Percentiles rank a stretch among this genome's conserved stretches.
These are phyloP conservation scores for Lentinula raphanica DNA, from an alignment of 768 basidiomycete species.

Conservation along the genomic window DNA sequence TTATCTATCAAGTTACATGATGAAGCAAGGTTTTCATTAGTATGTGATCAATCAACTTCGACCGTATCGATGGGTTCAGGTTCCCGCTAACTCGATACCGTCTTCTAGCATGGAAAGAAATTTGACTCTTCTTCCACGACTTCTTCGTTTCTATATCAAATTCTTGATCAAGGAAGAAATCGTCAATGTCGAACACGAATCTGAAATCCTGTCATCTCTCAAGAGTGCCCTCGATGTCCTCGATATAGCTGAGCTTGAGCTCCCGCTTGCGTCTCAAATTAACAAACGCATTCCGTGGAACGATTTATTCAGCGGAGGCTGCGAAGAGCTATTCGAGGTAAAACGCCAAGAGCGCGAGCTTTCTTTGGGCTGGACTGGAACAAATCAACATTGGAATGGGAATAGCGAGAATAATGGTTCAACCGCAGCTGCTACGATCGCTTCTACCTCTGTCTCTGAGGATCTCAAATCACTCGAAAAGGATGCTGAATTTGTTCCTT, in stretches of 20 bases:
- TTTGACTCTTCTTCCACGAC: constrained; percentile 44
- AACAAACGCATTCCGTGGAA: constrained; percentile 43
- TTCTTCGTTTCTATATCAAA: constrained; percentile 55
- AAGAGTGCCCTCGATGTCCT: constrained; percentile 40
- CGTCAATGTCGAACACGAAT: constrained; percentile 20
- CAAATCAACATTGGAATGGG: not conserved
- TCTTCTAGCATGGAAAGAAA: constrained; percentile 39
- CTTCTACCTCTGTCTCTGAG: not conserved
- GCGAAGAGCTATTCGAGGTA: constrained; percentile 43
- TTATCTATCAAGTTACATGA: constrained; percentile 68
- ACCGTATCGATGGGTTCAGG: too few relatives aligned
- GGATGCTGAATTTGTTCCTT: not conserved
- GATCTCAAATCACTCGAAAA: not conserved
- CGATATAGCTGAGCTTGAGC: constrained; percentile 39
- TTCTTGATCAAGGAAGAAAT: constrained; percentile 55
- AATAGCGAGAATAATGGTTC: not conserved
- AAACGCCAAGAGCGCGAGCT: constrained; percentile 35
- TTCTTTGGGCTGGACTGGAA: not conserved
- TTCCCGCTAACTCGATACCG: not conserved
- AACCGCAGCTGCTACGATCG: not conserved
- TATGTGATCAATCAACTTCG: constrained; percentile 55
- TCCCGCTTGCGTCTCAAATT: constrained; percentile 43
- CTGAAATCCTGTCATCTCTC: constrained; percentile 44
- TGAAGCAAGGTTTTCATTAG: constrained; percentile 50
- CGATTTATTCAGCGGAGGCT: constrained; percentile 40